A percentile compares a stretch with the other conserved stretches of the same genome.
Evolutionary conservation across 345 rosid genomes (phyloP).

Genomic region (Bruguiera parviflora): DNA sequence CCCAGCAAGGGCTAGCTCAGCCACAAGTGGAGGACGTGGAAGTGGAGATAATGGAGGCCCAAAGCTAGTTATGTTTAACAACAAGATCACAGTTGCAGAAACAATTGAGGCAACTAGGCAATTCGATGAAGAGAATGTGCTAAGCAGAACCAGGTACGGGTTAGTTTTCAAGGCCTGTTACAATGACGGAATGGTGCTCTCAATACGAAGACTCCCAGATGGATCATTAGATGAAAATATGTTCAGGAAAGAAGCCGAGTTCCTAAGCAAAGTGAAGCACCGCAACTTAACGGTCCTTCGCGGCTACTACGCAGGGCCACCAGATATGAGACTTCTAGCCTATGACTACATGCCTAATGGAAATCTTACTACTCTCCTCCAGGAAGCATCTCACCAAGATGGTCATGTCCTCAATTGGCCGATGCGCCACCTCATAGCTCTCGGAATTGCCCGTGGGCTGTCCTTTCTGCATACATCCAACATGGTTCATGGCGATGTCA

Average conservation of each 20-base stretch:
- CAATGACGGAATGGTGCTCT: slow-evolving; percentile 87
- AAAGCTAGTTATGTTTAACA: slow-evolving; percentile 88
- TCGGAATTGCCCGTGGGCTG: slow-evolving; percentile 87
- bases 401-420: slow-evolving; percentile 99
- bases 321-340: slow-evolving; percentile 71
- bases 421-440: slow-evolving; percentile 96
- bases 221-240: slow-evolving; percentile 60
- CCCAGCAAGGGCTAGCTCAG: slow-evolving; percentile 78
- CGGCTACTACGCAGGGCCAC: slow-evolving; percentile 82
- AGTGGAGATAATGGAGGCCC: slow-evolving; percentile 87
- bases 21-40: slow-evolving; percentile 70
- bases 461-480: slow-evolving; percentile 75
- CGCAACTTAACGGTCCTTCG: slow-evolving; percentile 81
- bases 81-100: slow-evolving; percentile 82
- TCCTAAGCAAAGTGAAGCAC: slow-evolving; percentile 80
- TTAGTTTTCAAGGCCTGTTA: slow-evolving; percentile 83
- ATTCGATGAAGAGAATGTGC: slow-evolving; percentile 90
- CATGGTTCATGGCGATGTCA: slow-evolving; percentile 83
- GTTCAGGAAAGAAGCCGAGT: slow-evolving; percentile 84
- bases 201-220: slow-evolving; percentile 66
- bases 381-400: slow-evolving; percentile 96
- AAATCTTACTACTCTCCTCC: slow-evolving; percentile 84
- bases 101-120: slow-evolving; percentile 84
- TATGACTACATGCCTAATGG: slow-evolving; percentile 98
- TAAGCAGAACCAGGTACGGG: slow-evolving; percentile 69